phyloP scores from a whole-genome alignment of 495 filamentous ascomycete genomes.

The Daldinia caldariorum region DNA sequence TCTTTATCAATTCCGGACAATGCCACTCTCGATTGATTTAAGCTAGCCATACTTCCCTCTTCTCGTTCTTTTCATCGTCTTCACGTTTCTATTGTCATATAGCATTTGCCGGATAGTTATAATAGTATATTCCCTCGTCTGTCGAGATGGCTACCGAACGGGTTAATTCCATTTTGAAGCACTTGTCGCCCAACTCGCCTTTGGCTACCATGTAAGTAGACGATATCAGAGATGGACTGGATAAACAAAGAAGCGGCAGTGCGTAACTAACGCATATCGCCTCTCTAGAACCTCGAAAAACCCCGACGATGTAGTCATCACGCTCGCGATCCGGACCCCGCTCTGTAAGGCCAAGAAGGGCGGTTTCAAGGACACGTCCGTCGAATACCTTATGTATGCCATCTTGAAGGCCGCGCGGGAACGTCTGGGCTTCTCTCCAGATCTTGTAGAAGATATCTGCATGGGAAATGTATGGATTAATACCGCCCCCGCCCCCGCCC shows the following conservation, averaged over 20 bases:
- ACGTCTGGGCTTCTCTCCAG: constrained; percentile 80
- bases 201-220: constrained; percentile 77
- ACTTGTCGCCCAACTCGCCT: constrained; percentile 77
- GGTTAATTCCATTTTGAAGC: constrained; percentile 85
- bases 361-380: constrained; percentile 92
- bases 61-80: neutral
- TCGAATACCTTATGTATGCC: constrained; percentile 85
- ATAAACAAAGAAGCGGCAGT: neutral
- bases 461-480: constrained; percentile 80
- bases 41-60: constrained; percentile 9
- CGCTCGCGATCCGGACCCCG: constrained; percentile 79
- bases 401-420: constrained; percentile 78
- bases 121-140: neutral
- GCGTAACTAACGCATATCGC: constrained; percentile 16
- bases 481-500: neutral
- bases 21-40: constrained; percentile 24
- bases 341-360: constrained; percentile 82
- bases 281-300: constrained; percentile 83
- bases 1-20: constrained; percentile 38
- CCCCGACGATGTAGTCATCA: constrained; percentile 95
- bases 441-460: constrained; percentile 89
- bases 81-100: neutral
- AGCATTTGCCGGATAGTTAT: neutral
- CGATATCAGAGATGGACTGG: neutral
- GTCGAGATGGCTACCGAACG: constrained; percentile 81